Evolutionary conservation across 2,329 filamentous ascomycete species (phyloP).

Genomic region (Fusarium sp.): DNA sequence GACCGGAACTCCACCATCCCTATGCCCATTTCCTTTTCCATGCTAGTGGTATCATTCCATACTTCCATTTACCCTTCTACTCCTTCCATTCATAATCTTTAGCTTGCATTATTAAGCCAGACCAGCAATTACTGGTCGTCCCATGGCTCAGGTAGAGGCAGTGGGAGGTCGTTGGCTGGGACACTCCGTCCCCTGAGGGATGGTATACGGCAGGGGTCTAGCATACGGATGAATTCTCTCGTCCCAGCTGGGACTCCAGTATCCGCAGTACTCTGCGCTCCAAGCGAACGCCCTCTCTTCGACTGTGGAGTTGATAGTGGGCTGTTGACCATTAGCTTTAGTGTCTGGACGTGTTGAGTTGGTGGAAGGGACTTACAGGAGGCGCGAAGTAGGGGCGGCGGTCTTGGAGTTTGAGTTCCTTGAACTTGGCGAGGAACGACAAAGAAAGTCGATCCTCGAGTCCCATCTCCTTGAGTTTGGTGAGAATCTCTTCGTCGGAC

Average conservation of each 20-base stretch:
- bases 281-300: neutral
- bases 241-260: neutral
- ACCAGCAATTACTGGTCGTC: too few species aligned
- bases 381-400: neutral
- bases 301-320: neutral
- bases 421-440: neutral
- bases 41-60: neutral
- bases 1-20: neutral
- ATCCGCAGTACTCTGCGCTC: neutral
- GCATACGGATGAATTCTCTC: neutral
- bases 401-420: neutral
- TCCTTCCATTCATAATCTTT: neutral
- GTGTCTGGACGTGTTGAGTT: neutral
- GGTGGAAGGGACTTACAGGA: neutral
- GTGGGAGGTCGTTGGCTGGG: neutral
- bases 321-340: neutral
- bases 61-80: neutral
- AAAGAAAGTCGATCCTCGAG: neutral
- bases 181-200: neutral
- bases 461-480: neutral
- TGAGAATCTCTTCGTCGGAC: neutral
- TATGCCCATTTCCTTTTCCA: too few species aligned
- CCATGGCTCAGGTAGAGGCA: neutral
- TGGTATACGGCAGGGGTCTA: neutral
- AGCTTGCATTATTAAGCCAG: neutral